Percentiles rank a stretch among this genome's conserved stretches.
Conservation (phyloP, 129 eudicot species). For the Saussurea involucrata region DNA sequence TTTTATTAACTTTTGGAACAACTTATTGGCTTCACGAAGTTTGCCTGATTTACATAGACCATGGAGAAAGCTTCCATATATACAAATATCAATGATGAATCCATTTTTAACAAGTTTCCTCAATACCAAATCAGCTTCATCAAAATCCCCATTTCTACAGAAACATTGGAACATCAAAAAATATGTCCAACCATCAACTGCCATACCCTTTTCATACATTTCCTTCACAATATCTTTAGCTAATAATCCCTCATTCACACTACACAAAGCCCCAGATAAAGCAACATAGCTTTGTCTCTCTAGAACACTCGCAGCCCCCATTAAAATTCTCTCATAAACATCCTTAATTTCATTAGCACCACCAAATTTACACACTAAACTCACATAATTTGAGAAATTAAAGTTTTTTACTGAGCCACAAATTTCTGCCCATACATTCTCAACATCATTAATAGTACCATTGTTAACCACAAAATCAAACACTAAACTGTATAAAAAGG, state of each 20-base stretch:
- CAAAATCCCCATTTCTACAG: constrained; percentile 34
- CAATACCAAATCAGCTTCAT: constrained; percentile 42
- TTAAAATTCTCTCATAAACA: constrained; percentile 25
- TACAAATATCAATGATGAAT: constrained; percentile 38
- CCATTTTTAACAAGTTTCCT: constrained; percentile 33
- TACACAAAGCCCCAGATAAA: constrained; percentile 39
- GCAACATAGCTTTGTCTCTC: constrained; percentile 35
- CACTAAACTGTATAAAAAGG: constrained; percentile 38
- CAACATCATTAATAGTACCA: constrained; percentile 33
- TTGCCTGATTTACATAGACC: constrained; percentile 37
- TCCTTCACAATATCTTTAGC: constrained; percentile 29
- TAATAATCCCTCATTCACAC: constrained; percentile 33
- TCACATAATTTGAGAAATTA: constrained; percentile 37
- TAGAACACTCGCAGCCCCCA: constrained; percentile 18
- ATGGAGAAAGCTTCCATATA: constrained; percentile 38
- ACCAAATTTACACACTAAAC: constrained; percentile 38
- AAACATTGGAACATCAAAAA: constrained; percentile 39
- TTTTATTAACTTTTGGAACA: constrained; percentile 31
- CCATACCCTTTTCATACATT: constrained; percentile 27
- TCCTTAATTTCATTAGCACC: constrained; percentile 29
- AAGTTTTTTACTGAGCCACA: constrained; percentile 19
- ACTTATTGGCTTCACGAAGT: constrained; percentile 44
- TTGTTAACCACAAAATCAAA: constrained; percentile 23
- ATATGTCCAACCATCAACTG: constrained; percentile 40
- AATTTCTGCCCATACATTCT: constrained; percentile 37